These are phyloP conservation scores for Calonectria montana DNA, from an alignment of 2,329 filamentous ascomycete genomes.

Conservation along the genomic window DNA sequence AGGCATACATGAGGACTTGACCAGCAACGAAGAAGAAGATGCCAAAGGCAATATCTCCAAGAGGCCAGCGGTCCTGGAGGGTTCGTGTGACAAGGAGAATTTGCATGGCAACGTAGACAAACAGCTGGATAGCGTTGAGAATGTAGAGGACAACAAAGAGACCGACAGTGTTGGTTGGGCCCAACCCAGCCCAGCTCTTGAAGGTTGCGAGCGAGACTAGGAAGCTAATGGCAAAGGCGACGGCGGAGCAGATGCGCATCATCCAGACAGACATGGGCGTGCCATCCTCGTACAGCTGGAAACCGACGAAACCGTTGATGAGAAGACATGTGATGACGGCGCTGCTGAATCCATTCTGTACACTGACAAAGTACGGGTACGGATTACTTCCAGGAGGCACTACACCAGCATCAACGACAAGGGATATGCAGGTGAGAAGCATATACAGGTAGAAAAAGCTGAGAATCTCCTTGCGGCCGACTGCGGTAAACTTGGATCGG, in stretches of 20 bases:
- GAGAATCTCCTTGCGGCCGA: conserved; percentile 80
- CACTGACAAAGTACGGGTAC: conserved; percentile 91
- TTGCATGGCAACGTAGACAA: conserved; percentile 89
- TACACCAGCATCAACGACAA: conserved; percentile 93
- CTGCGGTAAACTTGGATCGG: conserved; percentile 96
- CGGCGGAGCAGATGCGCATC: conserved; percentile 79
- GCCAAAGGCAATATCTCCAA: conserved; percentile 91
- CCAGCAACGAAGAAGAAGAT: conserved; percentile 92
- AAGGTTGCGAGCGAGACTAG: conserved; percentile 92
- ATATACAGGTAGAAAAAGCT: conserved; percentile 99
- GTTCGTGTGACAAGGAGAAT: conserved; percentile 89
- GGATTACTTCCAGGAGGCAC: conserved; percentile 83
- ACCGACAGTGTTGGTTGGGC: conserved; percentile 86
- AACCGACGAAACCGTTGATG: conserved; percentile 98
- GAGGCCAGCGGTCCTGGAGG: conserved; percentile 92
- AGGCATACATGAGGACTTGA: conserved; percentile 92
- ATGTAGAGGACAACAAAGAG: conserved; percentile 94
- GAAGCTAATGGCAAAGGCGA: conserved; percentile 88
- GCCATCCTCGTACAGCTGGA: conserved; percentile 97
- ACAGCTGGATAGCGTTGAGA: conserved; percentile 86
- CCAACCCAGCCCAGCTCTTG: conserved; percentile 88
- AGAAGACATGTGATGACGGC: conserved; percentile 89
- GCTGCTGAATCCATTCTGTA: conserved; percentile 86
- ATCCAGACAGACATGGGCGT: conserved; percentile 95
- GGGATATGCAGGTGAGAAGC: conserved; percentile 86